A percentile compares a stretch with the other conserved stretches of the same genome.
phyloP scores from a whole-genome alignment of 2,329 filamentous ascomycete species.

The Paraphoma sp. region DNA sequence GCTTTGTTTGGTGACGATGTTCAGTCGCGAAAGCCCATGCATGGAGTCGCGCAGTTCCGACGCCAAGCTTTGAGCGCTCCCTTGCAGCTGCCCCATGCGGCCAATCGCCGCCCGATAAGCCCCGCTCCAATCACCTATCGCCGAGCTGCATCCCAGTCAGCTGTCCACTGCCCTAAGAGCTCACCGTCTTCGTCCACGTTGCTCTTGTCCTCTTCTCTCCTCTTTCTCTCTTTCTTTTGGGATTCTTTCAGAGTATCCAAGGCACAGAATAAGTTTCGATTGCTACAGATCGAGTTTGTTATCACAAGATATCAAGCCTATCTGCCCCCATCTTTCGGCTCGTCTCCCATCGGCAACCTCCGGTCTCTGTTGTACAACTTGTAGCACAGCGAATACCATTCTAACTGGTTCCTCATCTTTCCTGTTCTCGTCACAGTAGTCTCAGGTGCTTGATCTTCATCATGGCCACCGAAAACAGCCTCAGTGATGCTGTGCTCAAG shows the following conservation, averaged over 20 bases:
- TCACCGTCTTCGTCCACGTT: conserved; percentile 21
- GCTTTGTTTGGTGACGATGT: conserved; percentile 11
- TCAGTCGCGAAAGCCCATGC: conserved; percentile 13
- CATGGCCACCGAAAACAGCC: conserved; percentile 40
- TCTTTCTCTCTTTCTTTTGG: conserved; percentile 12
- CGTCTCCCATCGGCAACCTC: conserved; percentile 3
- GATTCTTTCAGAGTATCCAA: conserved; percentile 2
- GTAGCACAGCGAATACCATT: conserved; percentile 4
- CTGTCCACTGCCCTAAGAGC: conserved; percentile 18
- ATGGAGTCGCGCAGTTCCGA: conserved; percentile 24
- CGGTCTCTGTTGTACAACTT: conserved; percentile 17
- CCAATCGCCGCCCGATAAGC: conserved; percentile 33
- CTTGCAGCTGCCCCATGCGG: conserved; percentile 36
- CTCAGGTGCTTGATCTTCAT: conserved; percentile 5
- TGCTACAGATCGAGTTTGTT: background rate
- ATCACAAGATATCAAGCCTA: background rate
- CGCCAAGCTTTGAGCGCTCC: conserved; percentile 25
- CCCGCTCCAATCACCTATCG: conserved; percentile 34
- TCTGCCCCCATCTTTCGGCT: background rate
- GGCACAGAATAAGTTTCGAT: conserved; percentile 14
- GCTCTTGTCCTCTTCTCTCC: conserved; percentile 13
- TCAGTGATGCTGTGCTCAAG: conserved; percentile 53
- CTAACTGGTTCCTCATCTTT: background rate
- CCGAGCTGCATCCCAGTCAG: conserved; percentile 26
- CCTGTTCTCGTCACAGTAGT: conserved; percentile 4